These are phyloP conservation scores for Aspergillus egyptiacus DNA, from an alignment of 495 filamentous ascomycete species.

Conservation along the genomic window DNA sequence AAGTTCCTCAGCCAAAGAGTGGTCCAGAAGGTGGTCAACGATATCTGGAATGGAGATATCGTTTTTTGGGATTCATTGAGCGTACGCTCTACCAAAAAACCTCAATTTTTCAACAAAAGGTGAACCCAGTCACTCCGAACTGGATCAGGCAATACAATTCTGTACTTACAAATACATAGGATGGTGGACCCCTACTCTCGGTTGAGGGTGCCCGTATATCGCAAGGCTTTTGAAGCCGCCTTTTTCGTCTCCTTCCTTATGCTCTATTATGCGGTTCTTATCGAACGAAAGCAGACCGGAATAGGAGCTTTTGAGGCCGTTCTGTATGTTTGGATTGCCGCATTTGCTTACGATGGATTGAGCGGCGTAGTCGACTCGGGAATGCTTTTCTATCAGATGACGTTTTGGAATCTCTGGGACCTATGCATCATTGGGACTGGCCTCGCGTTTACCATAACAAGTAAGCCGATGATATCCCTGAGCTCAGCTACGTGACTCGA, in stretches of 20 bases:
- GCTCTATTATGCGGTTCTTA: constrained; percentile 79
- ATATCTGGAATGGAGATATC: constrained; percentile 88
- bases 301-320: constrained; percentile 48
- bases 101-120: constrained; percentile 72
- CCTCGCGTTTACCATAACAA: constrained; percentile 59
- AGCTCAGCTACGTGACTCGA: constrained; percentile 4
- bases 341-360: constrained; percentile 84
- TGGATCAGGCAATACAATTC: not conserved
- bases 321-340: constrained; percentile 66
- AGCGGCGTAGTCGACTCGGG: constrained; percentile 80
- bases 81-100: constrained; percentile 70
- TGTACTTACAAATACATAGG: constrained; percentile 20
- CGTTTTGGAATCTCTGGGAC: constrained; percentile 91
- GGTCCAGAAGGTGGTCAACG: constrained; percentile 81
- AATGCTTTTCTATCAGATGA: constrained; percentile 71
- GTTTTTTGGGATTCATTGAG: constrained; percentile 85
- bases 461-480: constrained; percentile 47
- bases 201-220: constrained; percentile 83
- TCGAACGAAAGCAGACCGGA: constrained; percentile 48
- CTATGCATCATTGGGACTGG: constrained; percentile 82
- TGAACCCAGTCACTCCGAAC: constrained; percentile 14
- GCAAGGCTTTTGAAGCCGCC: constrained; percentile 79
- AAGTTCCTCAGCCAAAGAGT: constrained; percentile 80
- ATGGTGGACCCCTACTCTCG: constrained; percentile 78
- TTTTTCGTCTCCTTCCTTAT: constrained; percentile 80